Evolutionary conservation across 2,329 filamentous ascomycete genomes (phyloP), one percentile per base, ranked within the genome.

Genomic region (Colletotrichum tanaceti): DNA sequence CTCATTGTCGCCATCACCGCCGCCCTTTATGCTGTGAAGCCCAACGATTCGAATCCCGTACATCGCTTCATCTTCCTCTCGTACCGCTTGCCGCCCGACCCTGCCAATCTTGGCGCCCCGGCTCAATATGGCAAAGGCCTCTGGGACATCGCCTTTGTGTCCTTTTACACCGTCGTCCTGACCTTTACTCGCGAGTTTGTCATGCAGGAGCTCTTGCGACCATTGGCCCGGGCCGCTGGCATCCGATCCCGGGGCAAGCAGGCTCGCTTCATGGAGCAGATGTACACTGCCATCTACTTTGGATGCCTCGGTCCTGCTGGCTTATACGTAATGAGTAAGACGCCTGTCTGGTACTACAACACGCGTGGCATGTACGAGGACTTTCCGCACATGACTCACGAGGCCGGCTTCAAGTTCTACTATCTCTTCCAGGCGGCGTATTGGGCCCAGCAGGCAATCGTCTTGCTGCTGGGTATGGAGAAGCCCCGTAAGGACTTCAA

Each of bases 321-420:
- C 62, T 79, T 98, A 75, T 98, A 91, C 77, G 92, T 98, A 77
- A 98, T 98, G 94, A 91, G 87, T 76, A 86, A 88, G 71, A 95
- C 93, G n/a, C 91, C 94, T 9, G 89, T 98, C 49, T 98, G 94
- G 95, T 98, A 97, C 80, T 98, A 97, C 86, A 94, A 97, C 82
- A 96, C 93, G 2, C 85, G 83, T 35, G 93, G 89, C 79, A 97
- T 98, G 93, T 98, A 97, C 80, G 93, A 95, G 79, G 85, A 84
- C 20, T 97, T 93, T 79, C 94, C 94, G 5, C 94, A 98, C 80
- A 87, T 87, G 74, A 90, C 91, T 35, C 93, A 97, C 77, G 90
- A 92, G 71, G 92, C 85, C 66, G 75, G 87, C 46, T 94, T 98
- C 87, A 98, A 98, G 84, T 93, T 95, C 69, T 98, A 98, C 83